Base-by-base conservation (phyloP, 139 green algal species). In the Eudorina sp. region DNA sequence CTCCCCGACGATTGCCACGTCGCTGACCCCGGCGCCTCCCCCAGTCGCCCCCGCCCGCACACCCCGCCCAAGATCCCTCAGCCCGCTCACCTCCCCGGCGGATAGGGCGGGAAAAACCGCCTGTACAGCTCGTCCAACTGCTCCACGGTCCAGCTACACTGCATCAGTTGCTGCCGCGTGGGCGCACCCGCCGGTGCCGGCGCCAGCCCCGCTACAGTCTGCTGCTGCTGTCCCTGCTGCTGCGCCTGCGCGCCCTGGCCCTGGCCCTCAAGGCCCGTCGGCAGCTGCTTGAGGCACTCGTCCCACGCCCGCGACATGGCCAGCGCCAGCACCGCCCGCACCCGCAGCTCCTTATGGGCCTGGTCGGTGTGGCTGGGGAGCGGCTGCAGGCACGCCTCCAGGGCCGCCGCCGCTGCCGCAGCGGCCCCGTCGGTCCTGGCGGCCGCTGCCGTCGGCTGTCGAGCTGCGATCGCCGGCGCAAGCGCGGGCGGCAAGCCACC, bases 41-140 rank as follows among this genome's bases (percentile, higher is more conserved):
- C 11, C 64, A 4, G 4, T n/a, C 16, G 23, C 58, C n/a, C 21
- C 58, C 23, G 6, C 58, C 21, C 9, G 16, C n/a, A 21, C n/a
- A 4, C n/a, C 16, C 29, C 5, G n/a, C 4, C 64, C 64, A 29
- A 41, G n/a, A 73, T 43, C n/a, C 64, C 5, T 68, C 25, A n/a
- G n/a, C n/a, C n/a, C 21, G 14, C 77, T 13, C 18, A 84, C 77
- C 53, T 84, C 2, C 77, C 77, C 5, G 77, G 77, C 51, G 77
- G 53, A 29, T 53, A 9, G 11, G 77, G 53, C 31, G 36, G 53
- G 19, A 84, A 72, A 4, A 38, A 34, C 45, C 0, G 5, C 23
- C 9, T 25, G 53, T 55, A 84, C 25, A 72, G 27, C 34, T 51
- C 34, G 38, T 84, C 77, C 77, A 84, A 2, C 40, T 84, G 36